Conservation (phyloP, 305 asterid genomes). For the Lippia alba region DNA sequence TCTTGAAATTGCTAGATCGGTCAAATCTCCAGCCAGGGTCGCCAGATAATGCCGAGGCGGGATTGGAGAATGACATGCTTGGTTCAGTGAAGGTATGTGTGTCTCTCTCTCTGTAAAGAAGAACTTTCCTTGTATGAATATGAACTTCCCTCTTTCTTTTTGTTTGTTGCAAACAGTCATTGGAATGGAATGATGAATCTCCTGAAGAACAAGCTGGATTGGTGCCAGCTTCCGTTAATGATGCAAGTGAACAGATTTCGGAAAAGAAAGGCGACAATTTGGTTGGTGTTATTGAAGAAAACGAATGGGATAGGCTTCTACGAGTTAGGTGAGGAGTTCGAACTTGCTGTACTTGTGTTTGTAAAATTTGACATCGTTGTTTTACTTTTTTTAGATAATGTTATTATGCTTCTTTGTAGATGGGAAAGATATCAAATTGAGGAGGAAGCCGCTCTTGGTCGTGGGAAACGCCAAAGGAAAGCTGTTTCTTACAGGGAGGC, state of each 20-base stretch:
- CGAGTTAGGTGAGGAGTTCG: constrained; percentile 71
- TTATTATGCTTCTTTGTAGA: constrained; percentile 50
- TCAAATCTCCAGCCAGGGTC: constrained; percentile 75
- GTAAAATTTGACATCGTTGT: background rate
- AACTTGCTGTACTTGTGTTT: constrained; percentile 12
- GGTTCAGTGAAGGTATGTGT: constrained; percentile 86
- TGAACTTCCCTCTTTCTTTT: background rate
- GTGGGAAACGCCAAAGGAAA: constrained; percentile 96
- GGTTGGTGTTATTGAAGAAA: constrained; percentile 64
- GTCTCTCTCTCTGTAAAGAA: background rate
- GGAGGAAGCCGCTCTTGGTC: constrained; percentile 98
- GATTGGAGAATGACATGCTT: constrained; percentile 86
- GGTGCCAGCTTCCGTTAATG: constrained; percentile 51
- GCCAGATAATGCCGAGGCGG: constrained; percentile 76
- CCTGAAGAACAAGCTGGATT: constrained; percentile 75
- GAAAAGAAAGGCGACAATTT: constrained; percentile 69
- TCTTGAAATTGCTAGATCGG: constrained; percentile 90
- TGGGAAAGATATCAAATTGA: constrained; percentile 91
- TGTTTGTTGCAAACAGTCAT: constrained; percentile 49
- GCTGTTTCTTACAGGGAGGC: constrained; percentile 92
- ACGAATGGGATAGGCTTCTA: constrained; percentile 97
- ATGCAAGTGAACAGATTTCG: constrained; percentile 46
- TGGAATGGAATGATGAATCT: constrained; percentile 91
- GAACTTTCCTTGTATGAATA: background rate
- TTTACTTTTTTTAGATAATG: constrained; percentile 9